Percentiles rank a stretch among this genome's conserved stretches.
These are phyloP conservation scores for Rhodosporidiobolus sp. DNA, from an alignment of 768 basidiomycete species.

Conservation along the genomic window DNA sequence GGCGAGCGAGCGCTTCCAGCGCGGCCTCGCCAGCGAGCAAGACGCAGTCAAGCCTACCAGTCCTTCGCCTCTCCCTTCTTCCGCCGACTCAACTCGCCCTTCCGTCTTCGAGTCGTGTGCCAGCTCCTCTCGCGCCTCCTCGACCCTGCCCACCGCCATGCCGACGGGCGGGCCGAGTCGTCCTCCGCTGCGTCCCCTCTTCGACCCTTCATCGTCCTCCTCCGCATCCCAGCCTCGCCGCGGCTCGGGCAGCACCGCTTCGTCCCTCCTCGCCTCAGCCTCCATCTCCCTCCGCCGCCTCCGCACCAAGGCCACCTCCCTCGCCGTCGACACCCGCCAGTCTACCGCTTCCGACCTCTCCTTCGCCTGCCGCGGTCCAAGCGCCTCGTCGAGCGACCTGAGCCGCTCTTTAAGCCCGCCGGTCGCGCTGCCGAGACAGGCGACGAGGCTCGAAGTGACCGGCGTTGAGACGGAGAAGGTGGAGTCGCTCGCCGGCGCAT, in stretches of 20 bases:
- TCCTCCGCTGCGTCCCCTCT: neutral
- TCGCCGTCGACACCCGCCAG: neutral
- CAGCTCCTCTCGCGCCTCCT: neutral
- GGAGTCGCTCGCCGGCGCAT: neutral
- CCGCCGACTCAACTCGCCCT: too few species aligned
- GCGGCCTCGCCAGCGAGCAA: neutral
- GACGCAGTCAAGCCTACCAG: neutral
- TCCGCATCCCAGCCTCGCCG: neutral
- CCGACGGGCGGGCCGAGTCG: neutral
- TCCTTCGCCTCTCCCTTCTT: too few species aligned
- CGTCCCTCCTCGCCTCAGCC: neutral
- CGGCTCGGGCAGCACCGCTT: neutral
- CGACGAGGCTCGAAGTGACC: neutral
- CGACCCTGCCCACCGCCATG: too few species aligned
- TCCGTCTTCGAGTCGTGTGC: too few species aligned
- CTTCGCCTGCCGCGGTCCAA: slow-evolving; percentile 20
- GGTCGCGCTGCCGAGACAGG: neutral
- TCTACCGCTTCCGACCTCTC: slow-evolving; percentile 23
- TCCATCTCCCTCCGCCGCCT: neutral
- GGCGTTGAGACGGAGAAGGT: neutral
- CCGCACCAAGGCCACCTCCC: neutral
- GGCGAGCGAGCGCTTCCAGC: neutral
- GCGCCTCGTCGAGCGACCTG: neutral
- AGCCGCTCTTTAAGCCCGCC: neutral
- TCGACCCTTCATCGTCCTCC: neutral